Base-by-base conservation (phyloP, 2,329 filamentous ascomycete genomes). In the Aureobasidium vineae region DNA sequence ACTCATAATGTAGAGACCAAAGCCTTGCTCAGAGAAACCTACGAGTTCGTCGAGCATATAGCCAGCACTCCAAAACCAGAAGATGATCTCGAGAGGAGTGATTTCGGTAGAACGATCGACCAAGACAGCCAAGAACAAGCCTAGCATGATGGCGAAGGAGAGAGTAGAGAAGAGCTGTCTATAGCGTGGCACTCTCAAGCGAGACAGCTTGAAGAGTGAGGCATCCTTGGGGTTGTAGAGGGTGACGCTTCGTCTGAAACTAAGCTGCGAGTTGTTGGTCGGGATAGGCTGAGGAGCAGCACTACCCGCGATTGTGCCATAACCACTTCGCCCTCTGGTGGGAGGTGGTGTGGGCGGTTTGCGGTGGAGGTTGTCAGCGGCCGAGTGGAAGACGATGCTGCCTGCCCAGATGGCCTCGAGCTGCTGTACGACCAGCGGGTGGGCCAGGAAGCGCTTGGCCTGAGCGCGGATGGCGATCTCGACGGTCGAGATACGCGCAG, bases 391-490 rank as follows among this genome's bases (percentile, higher is more conserved):
- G 70, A 95, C 92, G 70, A 98, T 95, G 21, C 90, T 94, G 33
- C 94, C 94, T 23, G 92, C 94, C 94, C 94, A 98, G 69, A 98
- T 97, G 52, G 92, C 93, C 77, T 97, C 92, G n/a, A 98, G 83
- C 75, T 97, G 93, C 76, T 96, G 92, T 10, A 97, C 90, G 0
- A 97, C 92, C 3, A 97, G 82, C 0, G 94, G 93, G 74, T 97
- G 93, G 10, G 94, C 90, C 5, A 98, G 82, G 71, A 97, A 96
- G 71, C 92, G 89, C 79, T 98, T 97, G 26, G 94, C 91, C 69
- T 93, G 93, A 23, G 93, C 92, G 71, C 92, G 88, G 73, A 98
- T 97, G 68, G 94, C 93, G 67, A 98, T 88, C 79, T 97, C 94
- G 38, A 97, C 85, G 8, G 93, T 93, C 10, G 93, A 97, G 19